These are phyloP conservation scores for Cyphellophora europaea DNA, from an alignment of 2,329 filamentous ascomycete species.

Conservation along the genomic window DNA sequence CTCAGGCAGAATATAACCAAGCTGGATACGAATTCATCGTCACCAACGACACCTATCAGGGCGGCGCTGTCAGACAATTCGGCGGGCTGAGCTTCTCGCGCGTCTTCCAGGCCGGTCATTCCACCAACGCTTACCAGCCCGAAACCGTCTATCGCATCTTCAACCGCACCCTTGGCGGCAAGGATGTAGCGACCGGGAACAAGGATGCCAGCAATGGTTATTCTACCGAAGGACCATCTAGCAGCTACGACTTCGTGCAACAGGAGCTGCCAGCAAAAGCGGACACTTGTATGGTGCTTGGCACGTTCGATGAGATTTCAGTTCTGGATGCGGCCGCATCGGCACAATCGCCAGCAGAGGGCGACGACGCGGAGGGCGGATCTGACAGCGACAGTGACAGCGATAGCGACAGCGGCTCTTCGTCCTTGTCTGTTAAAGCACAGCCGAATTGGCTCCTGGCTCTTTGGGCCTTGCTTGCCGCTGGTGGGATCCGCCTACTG, in stretches of 20 bases:
- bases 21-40: constrained; percentile 41
- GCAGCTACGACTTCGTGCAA: constrained; percentile 2
- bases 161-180: constrained; percentile 39
- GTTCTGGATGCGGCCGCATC: too few relatives aligned
- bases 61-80: constrained; percentile 36
- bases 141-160: constrained; percentile 47
- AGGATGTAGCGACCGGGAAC: constrained; percentile 47
- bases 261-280: neutral
- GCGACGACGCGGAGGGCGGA: too few relatives aligned
- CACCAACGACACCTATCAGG: constrained; percentile 34
- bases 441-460: too few relatives aligned
- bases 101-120: constrained; percentile 39
- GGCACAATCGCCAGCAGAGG: too few relatives aligned
- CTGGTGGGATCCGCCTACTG: too few relatives aligned
- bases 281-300: constrained; percentile 2
- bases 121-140: constrained; percentile 46
- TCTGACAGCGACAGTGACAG: too few relatives aligned
- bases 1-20: constrained; percentile 33
- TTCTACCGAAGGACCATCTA: constrained; percentile 20
- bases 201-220: constrained; percentile 29
- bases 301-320: neutral
- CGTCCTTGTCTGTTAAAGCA: too few relatives aligned
- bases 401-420: too few relatives aligned
- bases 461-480: too few relatives aligned
- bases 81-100: constrained; percentile 41